Conservation (phyloP, 176 grass and related monocot species). For the Phoenix roebelenii region DNA sequence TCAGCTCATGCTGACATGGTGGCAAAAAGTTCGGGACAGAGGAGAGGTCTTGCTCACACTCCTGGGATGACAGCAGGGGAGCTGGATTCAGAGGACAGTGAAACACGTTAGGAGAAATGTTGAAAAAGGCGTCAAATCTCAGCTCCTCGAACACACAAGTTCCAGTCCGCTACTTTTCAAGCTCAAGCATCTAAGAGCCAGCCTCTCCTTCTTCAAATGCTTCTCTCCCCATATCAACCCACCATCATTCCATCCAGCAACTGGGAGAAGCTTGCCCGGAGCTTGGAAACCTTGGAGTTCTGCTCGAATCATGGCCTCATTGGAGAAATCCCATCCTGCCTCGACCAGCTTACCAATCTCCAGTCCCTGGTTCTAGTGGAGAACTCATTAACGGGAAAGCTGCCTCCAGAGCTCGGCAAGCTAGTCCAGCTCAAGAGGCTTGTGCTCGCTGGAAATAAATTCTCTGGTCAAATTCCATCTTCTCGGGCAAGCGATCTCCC, state of each 20-base stretch:
- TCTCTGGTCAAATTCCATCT: slow-evolving; percentile 49
- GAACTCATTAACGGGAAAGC: slow-evolving; percentile 43
- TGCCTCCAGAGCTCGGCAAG: slow-evolving; percentile 43
- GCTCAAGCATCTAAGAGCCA: slow-evolving; percentile 47
- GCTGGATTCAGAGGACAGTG: slow-evolving; percentile 51
- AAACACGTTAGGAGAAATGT: slow-evolving; percentile 57
- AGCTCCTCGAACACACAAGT: slow-evolving; percentile 17
- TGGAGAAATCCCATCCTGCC: slow-evolving; percentile 34
- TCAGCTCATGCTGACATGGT: slow-evolving; percentile 7
- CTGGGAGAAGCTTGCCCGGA: slow-evolving; percentile 56
- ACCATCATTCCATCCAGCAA: slow-evolving; percentile 25
- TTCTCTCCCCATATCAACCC: slow-evolving; percentile 34
- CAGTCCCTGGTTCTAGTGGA: slow-evolving; percentile 66
- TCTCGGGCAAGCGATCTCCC: slow-evolving; percentile 38
- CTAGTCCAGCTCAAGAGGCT: slow-evolving; percentile 45
- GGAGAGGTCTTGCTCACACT: slow-evolving; percentile 37
- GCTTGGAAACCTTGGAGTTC: slow-evolving; percentile 64
- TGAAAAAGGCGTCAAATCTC: slow-evolving; percentile 61
- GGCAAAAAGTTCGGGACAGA: slow-evolving; percentile 27
- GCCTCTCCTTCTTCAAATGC: slow-evolving; percentile 61
- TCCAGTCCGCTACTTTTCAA: slow-evolving; percentile 62
- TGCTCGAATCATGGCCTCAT: slow-evolving; percentile 53
- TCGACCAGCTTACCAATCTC: slow-evolving; percentile 49
- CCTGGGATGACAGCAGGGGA: slow-evolving; percentile 37
- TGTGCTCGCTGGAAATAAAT: slow-evolving; percentile 54